phyloP scores from a whole-genome alignment of 2,329 filamentous ascomycete genomes.

The Zarea fungicola region DNA sequence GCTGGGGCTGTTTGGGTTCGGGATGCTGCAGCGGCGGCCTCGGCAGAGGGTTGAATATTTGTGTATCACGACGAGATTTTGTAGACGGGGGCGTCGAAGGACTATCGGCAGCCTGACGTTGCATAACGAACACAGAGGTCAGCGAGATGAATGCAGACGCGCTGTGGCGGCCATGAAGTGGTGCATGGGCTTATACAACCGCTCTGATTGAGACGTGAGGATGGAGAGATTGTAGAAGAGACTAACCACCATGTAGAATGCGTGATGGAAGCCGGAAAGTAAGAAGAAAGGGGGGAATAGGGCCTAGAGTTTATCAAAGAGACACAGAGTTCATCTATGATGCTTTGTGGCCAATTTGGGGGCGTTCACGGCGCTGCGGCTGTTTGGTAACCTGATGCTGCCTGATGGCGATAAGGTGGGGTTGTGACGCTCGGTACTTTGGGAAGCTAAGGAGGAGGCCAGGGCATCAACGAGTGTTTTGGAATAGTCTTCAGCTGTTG shows the following conservation, averaged over 20 bases:
- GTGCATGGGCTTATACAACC: conserved; percentile 4
- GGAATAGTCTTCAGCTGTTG: background rate
- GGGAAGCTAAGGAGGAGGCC: background rate
- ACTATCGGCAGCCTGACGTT: conserved; percentile 35
- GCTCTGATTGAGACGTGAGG: conserved; percentile 1
- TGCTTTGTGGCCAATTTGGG: background rate
- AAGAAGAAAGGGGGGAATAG: background rate
- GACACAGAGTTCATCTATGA: conserved; percentile 2
- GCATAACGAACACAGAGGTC: conserved; percentile 43
- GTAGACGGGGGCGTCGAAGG: conserved; percentile 23
- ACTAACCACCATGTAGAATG: conserved; percentile 20
- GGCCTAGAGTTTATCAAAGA: background rate
- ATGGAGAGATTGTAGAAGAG: conserved; percentile 3
- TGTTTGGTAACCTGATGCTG: conserved; percentile 11
- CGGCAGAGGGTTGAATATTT: conserved; percentile 20
- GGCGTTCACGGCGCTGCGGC: conserved; percentile 1
- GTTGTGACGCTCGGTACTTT: background rate
- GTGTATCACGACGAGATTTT: conserved; percentile 23
- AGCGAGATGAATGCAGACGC: conserved; percentile 9
- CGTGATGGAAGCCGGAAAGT: background rate
- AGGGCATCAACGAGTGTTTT: background rate
- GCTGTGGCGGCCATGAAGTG: background rate
- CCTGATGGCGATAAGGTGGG: conserved; percentile 11
- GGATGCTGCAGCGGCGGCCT: conserved; percentile 20
- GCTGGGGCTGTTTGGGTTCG: conserved; percentile 12